Base-by-base conservation (phyloP, 495 filamentous ascomycete genomes). In the Penicillium malachiteum region DNA sequence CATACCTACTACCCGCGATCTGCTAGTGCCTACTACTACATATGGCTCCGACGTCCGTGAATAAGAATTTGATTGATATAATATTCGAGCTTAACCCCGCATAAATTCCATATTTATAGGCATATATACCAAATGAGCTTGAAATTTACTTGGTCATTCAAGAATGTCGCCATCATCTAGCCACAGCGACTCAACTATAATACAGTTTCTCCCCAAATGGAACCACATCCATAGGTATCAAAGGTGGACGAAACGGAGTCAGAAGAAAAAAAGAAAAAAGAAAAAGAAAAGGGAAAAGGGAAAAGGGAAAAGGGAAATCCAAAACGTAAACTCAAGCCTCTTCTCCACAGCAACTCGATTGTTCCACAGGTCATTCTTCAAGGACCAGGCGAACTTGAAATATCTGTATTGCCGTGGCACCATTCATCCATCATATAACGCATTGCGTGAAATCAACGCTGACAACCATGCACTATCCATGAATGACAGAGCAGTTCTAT, bases 151-250 rank as follows among this genome's bases (percentile, higher is more conserved):
- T 49, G 34, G 48, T 42, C 47, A 56, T 51, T 49, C 50, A 16
- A 26, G 1, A 26, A 55, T 43, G 44, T 50, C 54, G 50, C 41
- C 57, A 59, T 37, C 14, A 14, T 48, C 49, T 47, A 50, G 33
- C 39, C 47, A 38, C 43, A 46, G 9, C 11, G 6, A 43, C 21
- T 26, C 21, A 56, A 56, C 48, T 60, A 60, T 60, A 57, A 35
- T 60, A 60, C 58, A 60, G 50, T 50, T 13, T 44, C 54, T 52
- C 34, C 45, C 43, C 43, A 55, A 48, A 55, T 55, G 45, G 44
- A 48, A 32, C 14, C 16, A 18, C 44, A 38, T 42, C 39, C 43
- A 41, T 45, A 49, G 54, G 54, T 50, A 56, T 56, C 54, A 48
- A 37, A 41, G 26, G 35, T 49, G 38, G 32, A 38, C 33, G n/a